A percentile compares a stretch with the other conserved stretches of the same genome.
Evolutionary conservation across 176 grass and related monocot species (phyloP).

Genomic region (Sorghum bicolor): Sorghum_bicolor_NCBIv3 NC_012871.2:3382001-3382500

Average conservation of each 20-base stretch:
- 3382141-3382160: slow-evolving; percentile 5
- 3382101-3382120: slow-evolving; percentile 29
- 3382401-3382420: not conserved
- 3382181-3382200: slow-evolving; percentile 36
- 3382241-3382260: slow-evolving; percentile 58
- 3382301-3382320: slow-evolving; percentile 44
- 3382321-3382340: slow-evolving; percentile 18
- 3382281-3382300: slow-evolving; percentile 76
- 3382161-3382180: slow-evolving; percentile 12
- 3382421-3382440: slow-evolving; percentile 7
- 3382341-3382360: slow-evolving; percentile 38
- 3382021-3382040: not conserved
- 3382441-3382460: slow-evolving; percentile 21
- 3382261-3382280: slow-evolving; percentile 72
- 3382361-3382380: slow-evolving; percentile 38
- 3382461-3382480: slow-evolving; percentile 30
- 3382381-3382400: slow-evolving; percentile 20
- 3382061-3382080: slow-evolving; percentile 7
- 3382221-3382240: slow-evolving; percentile 75
- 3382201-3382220: slow-evolving; percentile 48
- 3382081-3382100: not conserved
- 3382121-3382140: slow-evolving; percentile 10
- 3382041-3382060: slow-evolving; percentile 18
- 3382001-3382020: not conserved
- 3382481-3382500: slow-evolving; percentile 22